A percentile compares a stretch with the other conserved stretches of the same genome.
Evolutionary conservation across 768 basidiomycete species (phyloP).

Genomic region (Phanerochaete sordida): DNA sequence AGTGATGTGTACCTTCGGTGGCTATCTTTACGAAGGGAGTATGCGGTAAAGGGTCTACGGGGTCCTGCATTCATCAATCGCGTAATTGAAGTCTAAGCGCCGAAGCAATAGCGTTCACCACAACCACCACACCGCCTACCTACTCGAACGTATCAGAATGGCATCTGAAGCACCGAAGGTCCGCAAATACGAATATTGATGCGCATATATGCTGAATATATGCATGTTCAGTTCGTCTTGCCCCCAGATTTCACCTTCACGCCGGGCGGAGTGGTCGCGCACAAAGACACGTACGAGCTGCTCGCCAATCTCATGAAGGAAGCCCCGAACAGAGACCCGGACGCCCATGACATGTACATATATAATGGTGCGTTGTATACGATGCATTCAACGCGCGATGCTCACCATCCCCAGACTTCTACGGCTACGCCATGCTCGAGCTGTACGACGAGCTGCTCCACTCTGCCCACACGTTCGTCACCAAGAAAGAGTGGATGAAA

Average conservation of each 20-base stretch:
- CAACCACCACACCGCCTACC: neutral
- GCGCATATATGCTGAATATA: neutral
- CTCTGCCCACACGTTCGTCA: slow-evolving; percentile 7
- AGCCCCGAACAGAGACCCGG: slow-evolving; percentile 14
- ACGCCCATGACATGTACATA: slow-evolving; percentile 16
- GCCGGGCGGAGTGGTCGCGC: neutral
- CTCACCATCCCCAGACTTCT: slow-evolving; percentile 11
- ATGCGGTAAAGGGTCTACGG: too few relatives aligned
- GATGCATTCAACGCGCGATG: neutral
- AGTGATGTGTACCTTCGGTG: too few relatives aligned
- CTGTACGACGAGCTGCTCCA: slow-evolving; percentile 12
- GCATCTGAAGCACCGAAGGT: too few relatives aligned
- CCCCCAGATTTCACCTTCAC: neutral
- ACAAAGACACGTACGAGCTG: slow-evolving; percentile 1
- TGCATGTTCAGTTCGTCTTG: neutral
- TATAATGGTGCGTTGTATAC: slow-evolving; percentile 11
- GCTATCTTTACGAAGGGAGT: too few relatives aligned
- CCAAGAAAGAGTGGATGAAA: slow-evolving; percentile 15
- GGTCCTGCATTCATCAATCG: too few relatives aligned
- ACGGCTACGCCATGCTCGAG: slow-evolving; percentile 14
- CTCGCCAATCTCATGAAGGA: neutral
- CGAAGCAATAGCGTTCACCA: neutral
- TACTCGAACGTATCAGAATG: neutral
- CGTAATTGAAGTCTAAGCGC: too few relatives aligned
- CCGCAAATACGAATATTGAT: neutral